phyloP scores from a whole-genome alignment of 495 filamentous ascomycete species.

The Neurospora sp. region DNA sequence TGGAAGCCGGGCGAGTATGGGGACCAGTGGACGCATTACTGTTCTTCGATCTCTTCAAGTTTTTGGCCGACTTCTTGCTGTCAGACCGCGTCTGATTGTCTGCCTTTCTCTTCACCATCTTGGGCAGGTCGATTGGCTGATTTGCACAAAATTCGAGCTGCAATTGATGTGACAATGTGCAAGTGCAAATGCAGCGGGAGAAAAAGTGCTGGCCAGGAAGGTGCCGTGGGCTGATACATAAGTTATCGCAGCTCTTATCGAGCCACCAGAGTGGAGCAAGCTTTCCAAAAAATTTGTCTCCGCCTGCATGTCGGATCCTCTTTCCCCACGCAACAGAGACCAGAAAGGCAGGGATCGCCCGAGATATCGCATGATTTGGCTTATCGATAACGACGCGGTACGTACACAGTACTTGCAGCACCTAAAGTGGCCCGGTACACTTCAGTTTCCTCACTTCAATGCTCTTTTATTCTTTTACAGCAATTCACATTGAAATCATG shows the following conservation, averaged over 20 bases:
- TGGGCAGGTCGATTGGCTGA: constrained; percentile 13
- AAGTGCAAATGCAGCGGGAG: neutral
- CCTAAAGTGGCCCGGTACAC: neutral
- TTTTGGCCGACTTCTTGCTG: constrained; percentile 25
- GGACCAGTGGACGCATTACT: constrained; percentile 17
- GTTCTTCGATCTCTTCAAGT: constrained; percentile 31
- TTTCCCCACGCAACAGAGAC: neutral
- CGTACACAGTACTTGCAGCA: neutral
- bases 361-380: neutral
- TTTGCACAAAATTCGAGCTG: neutral
- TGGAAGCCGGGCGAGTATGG: constrained; percentile 4
- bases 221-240: neutral
- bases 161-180: neutral
- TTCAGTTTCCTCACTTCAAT: neutral
- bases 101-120: constrained; percentile 41
- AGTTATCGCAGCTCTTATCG: neutral
- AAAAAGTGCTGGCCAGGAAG: neutral
- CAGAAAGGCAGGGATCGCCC: neutral
- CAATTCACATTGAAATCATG: neutral
- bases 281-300: neutral
- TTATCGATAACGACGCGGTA: neutral
- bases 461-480: neutral
- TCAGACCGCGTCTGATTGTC: constrained; percentile 16
- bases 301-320: neutral
- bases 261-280: neutral